Evolutionary conservation across 1,284 basidiomycete genomes (phyloP).

Genomic region (Cutaneotrichosporon sp.): DNA sequence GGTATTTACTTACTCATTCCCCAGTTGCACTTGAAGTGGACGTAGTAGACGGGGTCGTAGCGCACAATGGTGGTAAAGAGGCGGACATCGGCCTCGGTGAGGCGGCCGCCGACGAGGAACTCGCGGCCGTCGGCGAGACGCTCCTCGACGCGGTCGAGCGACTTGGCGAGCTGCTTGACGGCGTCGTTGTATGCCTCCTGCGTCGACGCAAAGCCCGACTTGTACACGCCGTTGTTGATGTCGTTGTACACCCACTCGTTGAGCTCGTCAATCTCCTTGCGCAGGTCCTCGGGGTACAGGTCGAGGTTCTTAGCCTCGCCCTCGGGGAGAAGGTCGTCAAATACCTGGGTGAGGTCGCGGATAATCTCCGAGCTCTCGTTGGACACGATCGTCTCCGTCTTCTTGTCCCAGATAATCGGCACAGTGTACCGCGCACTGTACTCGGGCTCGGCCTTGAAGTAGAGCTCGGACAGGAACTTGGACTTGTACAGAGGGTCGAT

Average conservation of each 20-base stretch:
- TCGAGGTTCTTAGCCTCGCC: slow-evolving; percentile 62
- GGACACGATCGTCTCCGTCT: slow-evolving; percentile 81
- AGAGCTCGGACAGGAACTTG: slow-evolving; percentile 76
- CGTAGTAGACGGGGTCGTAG: slow-evolving; percentile 79
- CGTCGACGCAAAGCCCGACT: slow-evolving; percentile 76
- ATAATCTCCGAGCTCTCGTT: slow-evolving; percentile 94
- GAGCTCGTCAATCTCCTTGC: slow-evolving; percentile 73
- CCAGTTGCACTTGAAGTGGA: slow-evolving; percentile 92
- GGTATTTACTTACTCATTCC: slow-evolving; percentile 50
- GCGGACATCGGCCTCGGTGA: slow-evolving; percentile 88
- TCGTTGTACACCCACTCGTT: slow-evolving; percentile 77
- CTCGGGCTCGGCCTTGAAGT: slow-evolving; percentile 66
- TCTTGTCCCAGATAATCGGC: slow-evolving; percentile 94
- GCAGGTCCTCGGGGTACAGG: slow-evolving; percentile 68
- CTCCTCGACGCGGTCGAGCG: slow-evolving; percentile 75
- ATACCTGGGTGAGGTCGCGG: slow-evolving; percentile 76
- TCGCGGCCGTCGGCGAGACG: slow-evolving; percentile 66
- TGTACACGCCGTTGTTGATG: slow-evolving; percentile 68
- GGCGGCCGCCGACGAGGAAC: slow-evolving; percentile 69
- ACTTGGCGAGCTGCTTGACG: slow-evolving; percentile 65
- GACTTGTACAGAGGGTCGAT: slow-evolving; percentile 60
- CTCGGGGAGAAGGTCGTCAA: slow-evolving; percentile 64
- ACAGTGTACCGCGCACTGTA: slow-evolving; percentile 72
- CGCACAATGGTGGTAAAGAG: slow-evolving; percentile 85
- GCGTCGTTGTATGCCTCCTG: slow-evolving; percentile 77